Evolutionary conservation across 768 basidiomycete species (phyloP), one percentile per base, ranked within the genome.

Genomic region (Tricholoma sp.): DNA sequence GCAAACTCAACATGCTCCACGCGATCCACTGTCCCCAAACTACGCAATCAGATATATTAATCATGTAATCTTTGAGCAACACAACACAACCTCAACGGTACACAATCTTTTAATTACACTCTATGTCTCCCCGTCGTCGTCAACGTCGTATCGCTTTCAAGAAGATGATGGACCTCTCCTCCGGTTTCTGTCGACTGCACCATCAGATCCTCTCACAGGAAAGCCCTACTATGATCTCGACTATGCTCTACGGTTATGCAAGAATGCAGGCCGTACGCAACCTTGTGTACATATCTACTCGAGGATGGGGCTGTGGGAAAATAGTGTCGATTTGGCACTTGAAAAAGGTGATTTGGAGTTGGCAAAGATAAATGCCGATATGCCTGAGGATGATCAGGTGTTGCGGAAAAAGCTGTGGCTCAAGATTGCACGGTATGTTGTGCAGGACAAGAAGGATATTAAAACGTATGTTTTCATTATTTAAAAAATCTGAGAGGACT

Each of bases 341-440:
- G 85, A 91, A 68, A 94, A 94, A 67, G 96, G 94, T 6, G 97
- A 99, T 66, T 68, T 99, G 55, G 97, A 98, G 60, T 75, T 98
- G 24, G 97, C 97, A 7, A 97, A 92, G 74, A 82, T 88, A 61
- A 95, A 97, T 63, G 97, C 97, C 3, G 93, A 99, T 67, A 88
- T 88, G 80, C 94, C 93, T 7, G 92, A 91, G 62, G 94, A 94
- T 57, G 95, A 98, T 65, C 84, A 83, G 52, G 81, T 82, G 33
- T 66, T 98, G 59, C 76, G 91, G 58, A 98, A 96, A 77, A 94
- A 94, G 70, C 75, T 99, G 52, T 99, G 97, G 97, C 76, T 99
- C 53, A 98, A 98, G 76, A 94, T 98, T 62, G 97, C 97, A n/a
- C 89, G 89, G 60, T 95, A 95, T 72, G 95, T 98, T 42, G 95